Evolutionary conservation across 805 yeast genomes (phyloP).

Genomic region (Blastobotrys attinorum): DNA sequence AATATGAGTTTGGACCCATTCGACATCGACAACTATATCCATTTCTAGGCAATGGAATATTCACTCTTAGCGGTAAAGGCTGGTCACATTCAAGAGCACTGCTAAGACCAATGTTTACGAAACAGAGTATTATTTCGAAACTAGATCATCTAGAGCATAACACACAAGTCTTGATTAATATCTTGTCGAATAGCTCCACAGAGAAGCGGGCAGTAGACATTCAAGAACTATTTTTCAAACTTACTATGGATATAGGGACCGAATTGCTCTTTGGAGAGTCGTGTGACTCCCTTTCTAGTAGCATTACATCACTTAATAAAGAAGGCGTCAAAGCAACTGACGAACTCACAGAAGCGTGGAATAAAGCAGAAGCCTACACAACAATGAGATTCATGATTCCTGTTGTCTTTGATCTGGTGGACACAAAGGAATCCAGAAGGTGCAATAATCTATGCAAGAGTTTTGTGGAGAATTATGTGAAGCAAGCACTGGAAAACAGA

Average conservation of each 20-base stretch:
- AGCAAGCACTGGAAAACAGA: slow-evolving; percentile 26
- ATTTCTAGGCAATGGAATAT: slow-evolving; percentile 29
- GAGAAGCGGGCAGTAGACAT: slow-evolving; percentile 15
- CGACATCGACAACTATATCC: slow-evolving; percentile 22
- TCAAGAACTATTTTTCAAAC: slow-evolving; percentile 23
- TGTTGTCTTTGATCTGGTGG: slow-evolving; percentile 7
- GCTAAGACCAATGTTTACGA: slow-evolving; percentile 29
- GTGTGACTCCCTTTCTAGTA: slow-evolving; percentile 24
- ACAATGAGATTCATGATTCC: slow-evolving; percentile 7
- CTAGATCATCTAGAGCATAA: slow-evolving; percentile 21
- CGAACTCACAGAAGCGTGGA: slow-evolving; percentile 9
- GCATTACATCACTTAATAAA: slow-evolving; percentile 13
- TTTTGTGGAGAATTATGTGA: slow-evolving; percentile 36
- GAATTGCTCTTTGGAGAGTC: slow-evolving; percentile 28
- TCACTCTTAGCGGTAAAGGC: slow-evolving; percentile 27
- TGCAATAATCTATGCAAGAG: slow-evolving; percentile 25
- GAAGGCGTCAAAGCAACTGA: slow-evolving; percentile 3
- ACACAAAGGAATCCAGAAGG: slow-evolving; percentile 25
- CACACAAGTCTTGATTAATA: slow-evolving; percentile 17
- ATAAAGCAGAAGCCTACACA: slow-evolving; percentile 10
- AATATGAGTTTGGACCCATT: slow-evolving; percentile 22
- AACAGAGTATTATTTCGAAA: slow-evolving; percentile 27
- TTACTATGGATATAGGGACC: slow-evolving; percentile 29
- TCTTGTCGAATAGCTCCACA: slow-evolving; percentile 2
- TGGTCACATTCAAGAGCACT: slow-evolving; percentile 32